Conservation (phyloP, 148 eudicot genomes). For the Pharnaceum exiguum region DNA sequence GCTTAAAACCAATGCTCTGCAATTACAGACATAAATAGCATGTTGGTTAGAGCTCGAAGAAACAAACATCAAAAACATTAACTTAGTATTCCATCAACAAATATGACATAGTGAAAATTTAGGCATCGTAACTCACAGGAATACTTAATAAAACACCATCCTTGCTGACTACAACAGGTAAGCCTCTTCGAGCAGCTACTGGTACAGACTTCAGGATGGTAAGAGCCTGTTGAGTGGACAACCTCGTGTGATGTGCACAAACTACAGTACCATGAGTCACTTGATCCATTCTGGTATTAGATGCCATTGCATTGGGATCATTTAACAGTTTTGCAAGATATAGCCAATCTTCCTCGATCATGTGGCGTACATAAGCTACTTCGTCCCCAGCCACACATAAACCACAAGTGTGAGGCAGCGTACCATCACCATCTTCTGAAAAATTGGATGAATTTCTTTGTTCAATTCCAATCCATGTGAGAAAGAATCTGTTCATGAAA, state of each 20-base stretch:
- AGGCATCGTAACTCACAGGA: conserved; percentile 69
- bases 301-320: conserved; percentile 11
- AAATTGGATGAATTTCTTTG: conserved; percentile 9
- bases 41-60: conserved; percentile 4
- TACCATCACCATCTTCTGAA: conserved; percentile 12
- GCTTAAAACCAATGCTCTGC: conserved; percentile 61
- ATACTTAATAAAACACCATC: conserved; percentile 57
- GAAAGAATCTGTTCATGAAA: conserved; percentile 67
- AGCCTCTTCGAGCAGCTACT: conserved; percentile 74
- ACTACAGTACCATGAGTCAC: not conserved
- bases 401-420: conserved; percentile 24
- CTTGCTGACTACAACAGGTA: conserved; percentile 60
- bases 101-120: no score
- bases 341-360: conserved; percentile 90
- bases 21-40: not conserved
- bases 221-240: conserved; percentile 61
- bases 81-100: no score
- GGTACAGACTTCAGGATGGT: conserved; percentile 62
- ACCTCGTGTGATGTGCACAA: conserved; percentile 31
- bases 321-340: conserved; percentile 59
- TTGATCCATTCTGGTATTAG: conserved; percentile 6
- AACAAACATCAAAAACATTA: not conserved
- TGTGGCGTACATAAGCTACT: conserved; percentile 55
- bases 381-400: conserved; percentile 30
- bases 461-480: conserved; percentile 39